These are phyloP conservation scores for Calonectria pteridis DNA, from an alignment of 2,329 filamentous ascomycete genomes.

Conservation along the genomic window DNA sequence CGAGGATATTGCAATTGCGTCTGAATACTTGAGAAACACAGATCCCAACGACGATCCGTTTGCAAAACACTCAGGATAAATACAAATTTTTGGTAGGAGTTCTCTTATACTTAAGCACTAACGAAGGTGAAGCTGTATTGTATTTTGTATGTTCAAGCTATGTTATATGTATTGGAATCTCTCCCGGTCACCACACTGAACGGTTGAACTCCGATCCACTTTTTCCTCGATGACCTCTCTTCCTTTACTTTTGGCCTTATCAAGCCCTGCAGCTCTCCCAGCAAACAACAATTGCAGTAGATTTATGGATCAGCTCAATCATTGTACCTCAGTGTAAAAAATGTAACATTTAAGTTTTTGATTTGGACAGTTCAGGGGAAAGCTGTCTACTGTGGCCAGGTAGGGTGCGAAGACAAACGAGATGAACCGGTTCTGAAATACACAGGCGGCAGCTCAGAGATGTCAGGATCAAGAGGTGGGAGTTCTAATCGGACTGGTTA, in stretches of 20 bases:
- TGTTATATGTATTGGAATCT: neutral
- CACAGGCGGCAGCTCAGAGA: neutral
- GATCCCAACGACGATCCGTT: conserved; percentile 68
- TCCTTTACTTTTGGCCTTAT: neutral
- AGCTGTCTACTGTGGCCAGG: neutral
- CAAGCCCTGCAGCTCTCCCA: neutral
- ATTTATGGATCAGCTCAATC: neutral
- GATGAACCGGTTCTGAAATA: neutral
- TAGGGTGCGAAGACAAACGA: neutral
- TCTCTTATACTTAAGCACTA: neutral
- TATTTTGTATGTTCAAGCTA: neutral
- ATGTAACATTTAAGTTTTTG: neutral
- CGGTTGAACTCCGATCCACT: neutral
- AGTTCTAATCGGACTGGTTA: neutral
- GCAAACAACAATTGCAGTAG: neutral
- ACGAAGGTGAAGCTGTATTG: neutral
- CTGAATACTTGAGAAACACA: conserved; percentile 70
- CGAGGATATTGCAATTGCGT: conserved; percentile 58
- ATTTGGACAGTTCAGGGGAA: neutral
- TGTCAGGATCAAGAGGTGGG: neutral
- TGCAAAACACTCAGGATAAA: conserved; percentile 46
- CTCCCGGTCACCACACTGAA: neutral
- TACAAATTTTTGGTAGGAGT: neutral
- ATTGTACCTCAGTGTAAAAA: neutral
- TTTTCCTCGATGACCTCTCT: neutral